Evolutionary conservation across 2,329 filamentous ascomycete species (phyloP), one percentile per base, ranked within the genome.

Genomic region (Didymellaceae sp.): DNA sequence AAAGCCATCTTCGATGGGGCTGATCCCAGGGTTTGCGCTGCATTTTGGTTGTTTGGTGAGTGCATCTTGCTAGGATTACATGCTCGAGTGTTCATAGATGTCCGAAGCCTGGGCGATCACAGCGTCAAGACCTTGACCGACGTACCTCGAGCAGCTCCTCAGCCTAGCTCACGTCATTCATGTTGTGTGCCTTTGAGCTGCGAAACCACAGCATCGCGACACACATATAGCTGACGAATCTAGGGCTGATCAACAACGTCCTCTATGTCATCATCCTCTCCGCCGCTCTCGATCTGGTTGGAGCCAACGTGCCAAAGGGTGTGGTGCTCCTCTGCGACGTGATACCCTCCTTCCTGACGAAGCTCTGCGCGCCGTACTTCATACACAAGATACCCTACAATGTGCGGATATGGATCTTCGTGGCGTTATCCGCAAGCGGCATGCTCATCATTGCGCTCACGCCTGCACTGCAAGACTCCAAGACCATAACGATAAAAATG

Each of bases 251-350:
- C 71, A 97, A 99, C 76, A 97, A 97, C 77, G 90, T 97, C 62
- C 88, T 97, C 76, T 97, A 97, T 75, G 93, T 97, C 47, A 90
- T 97, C 72, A 94, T 97, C 70, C 88, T 99, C 66, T 95, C 91
- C 22, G 90, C 94, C 26, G 94, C 94, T 3, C 89, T 97, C 65
- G 94, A 99, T 68, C 89, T 99, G 55, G 94, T 97, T 63, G 93
- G 93, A 26, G 87, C 90, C 24, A 73, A 80, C 58, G 81, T 97
- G 1, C 94, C 94, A 40, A 97, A 97, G 74, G 91, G 90, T 62
- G 83, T 95, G 48, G 93, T 99, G 46, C 86, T 97, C 45, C 89
- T 97, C 55, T 91, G 91, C 71, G 91, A 97, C 72, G 91, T 97
- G 45, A 79, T 96, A 17, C 94, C 94, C 1, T 91, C 90, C 9